Evolutionary conservation across 2,329 filamentous ascomycete genomes (phyloP), one percentile per base, ranked within the genome.

Genomic region (Zalaria obscura): DNA sequence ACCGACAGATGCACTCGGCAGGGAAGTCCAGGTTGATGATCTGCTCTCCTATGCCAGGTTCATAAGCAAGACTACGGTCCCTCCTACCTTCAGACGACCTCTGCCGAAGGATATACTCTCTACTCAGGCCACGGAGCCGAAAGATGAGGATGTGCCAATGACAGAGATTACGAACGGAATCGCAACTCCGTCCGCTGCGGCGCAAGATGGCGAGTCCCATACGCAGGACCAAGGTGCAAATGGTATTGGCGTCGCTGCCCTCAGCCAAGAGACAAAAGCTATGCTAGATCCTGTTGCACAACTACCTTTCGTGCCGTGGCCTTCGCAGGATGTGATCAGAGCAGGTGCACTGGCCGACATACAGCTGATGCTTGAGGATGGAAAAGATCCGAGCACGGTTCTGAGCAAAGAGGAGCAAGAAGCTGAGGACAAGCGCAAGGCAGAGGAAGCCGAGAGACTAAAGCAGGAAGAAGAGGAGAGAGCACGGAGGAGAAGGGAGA

Each of bases 31-130:
- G 3, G 84, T 86, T 54, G 71, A 77, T 36, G 80, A 88, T 50
- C 74, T 93, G 0, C 76, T 93, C 25, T 72, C 69, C 47, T 91
- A 85, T 57, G 85, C 84, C 25, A 80, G 80, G 35, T 78, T 80
- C 48, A 91, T 93, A 54, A 82, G 79, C 58, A 82, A 79, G 56
- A 86, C 80, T 48, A 89, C 85, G 1, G 70, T 86, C 8, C 83
- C 85, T 0, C 79, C 79, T 0, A 75, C 75, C 3, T 66, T 61
- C 50, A 53, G 55, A 47, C 33, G 39, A 28, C 41, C 34, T 28
- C 43, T 41, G 28, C 35, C 40, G 3, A 41, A 35, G 6, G 35
- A 41, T 4, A 10, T 40, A 9, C 11, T 31, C 4, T 29, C 25
- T 27, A 27, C 18, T 2, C 45, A 36, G 9, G 36, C 31, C n/a